These are phyloP conservation scores for Cercophora sp. DNA, from an alignment of 495 filamentous ascomycete genomes.

Conservation along the genomic window DNA sequence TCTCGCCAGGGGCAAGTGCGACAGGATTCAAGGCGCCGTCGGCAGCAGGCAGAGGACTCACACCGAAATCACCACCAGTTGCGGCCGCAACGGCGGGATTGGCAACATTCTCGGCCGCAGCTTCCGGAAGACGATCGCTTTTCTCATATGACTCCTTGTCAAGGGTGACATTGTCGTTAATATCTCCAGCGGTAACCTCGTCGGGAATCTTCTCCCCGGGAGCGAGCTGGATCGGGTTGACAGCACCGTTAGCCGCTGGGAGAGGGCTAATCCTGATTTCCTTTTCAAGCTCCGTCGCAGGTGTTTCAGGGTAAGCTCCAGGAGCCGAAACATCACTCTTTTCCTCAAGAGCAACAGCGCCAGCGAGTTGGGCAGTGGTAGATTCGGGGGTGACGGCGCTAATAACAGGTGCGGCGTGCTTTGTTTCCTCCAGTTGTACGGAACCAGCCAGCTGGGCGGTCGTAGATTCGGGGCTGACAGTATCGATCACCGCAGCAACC, in stretches of 20 bases:
- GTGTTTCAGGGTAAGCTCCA: slow-evolving; percentile 78
- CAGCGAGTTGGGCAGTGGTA: slow-evolving; percentile 35
- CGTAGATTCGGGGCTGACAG: slow-evolving; percentile 40
- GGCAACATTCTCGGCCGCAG: no score
- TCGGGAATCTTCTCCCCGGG: slow-evolving; percentile 79
- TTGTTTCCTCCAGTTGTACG: slow-evolving; percentile 56
- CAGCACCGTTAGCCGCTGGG: slow-evolving; percentile 70
- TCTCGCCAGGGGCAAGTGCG: slow-evolving; percentile 55
- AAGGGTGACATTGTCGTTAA: slow-evolving; percentile 60
- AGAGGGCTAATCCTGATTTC: slow-evolving; percentile 65
- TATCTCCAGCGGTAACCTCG: slow-evolving; percentile 49
- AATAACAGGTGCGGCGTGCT: slow-evolving; percentile 7
- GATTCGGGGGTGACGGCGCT: slow-evolving; percentile 31
- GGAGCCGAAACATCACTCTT: slow-evolving; percentile 37
- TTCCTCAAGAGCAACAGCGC: slow-evolving; percentile 27
- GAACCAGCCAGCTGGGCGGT: slow-evolving; percentile 66
- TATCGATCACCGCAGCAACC: slow-evolving; percentile 8
- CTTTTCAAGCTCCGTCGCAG: slow-evolving; percentile 46
- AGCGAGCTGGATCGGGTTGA: slow-evolving; percentile 74
- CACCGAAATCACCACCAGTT: slow-evolving; percentile 43
- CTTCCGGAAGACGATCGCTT: slow-evolving; percentile 53
- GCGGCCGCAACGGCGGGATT: not conserved
- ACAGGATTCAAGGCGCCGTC: slow-evolving; percentile 76
- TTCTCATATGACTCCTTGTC: slow-evolving; percentile 83
- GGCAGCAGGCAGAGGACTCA: slow-evolving; percentile 75